Evolutionary conservation across 169 alveolate species (phyloP).

Genomic region (Condylostoma magnum): DNA sequence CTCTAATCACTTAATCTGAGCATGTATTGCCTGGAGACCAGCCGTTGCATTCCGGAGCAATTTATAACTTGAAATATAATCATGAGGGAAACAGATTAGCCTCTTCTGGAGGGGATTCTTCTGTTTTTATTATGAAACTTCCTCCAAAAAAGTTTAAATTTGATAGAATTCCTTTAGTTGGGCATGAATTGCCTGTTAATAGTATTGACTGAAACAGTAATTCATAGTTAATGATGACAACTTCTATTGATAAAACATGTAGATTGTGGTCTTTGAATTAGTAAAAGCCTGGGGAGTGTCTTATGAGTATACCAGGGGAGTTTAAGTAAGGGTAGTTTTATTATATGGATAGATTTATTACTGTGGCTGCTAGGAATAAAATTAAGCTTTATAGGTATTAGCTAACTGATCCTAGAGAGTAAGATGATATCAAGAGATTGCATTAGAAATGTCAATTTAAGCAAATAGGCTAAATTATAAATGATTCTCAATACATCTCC

Average conservation of each 20-base stretch:
- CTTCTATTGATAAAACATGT: background rate
- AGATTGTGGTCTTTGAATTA: background rate
- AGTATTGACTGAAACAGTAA: background rate
- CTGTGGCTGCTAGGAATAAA: conserved; percentile 28
- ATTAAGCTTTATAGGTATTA: conserved; percentile 37
- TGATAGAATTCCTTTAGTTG: conserved; percentile 23
- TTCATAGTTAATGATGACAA: background rate
- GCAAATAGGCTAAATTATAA: conserved; percentile 14
- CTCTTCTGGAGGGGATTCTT: conserved; percentile 22
- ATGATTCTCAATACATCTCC: conserved; percentile 41
- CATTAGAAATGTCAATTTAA: conserved; percentile 49
- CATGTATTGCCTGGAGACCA: background rate
- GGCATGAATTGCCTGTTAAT: conserved; percentile 7
- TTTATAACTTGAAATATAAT: conserved; percentile 33
- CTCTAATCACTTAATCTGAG: conserved; percentile 50
- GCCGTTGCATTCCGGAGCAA: conserved; percentile 41
- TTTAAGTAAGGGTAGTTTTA: conserved; percentile 44
- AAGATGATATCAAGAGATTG: conserved; percentile 60
- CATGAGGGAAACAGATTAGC: conserved; percentile 28
- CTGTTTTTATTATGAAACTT: conserved; percentile 25
- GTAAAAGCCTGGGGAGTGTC: conserved; percentile 24
- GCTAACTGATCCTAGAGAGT: conserved; percentile 34
- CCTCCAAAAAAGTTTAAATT: conserved; percentile 19
- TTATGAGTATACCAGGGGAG: conserved; percentile 29
- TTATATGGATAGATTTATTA: conserved; percentile 44